Evolutionary conservation across 2,329 filamentous ascomycete genomes (phyloP).

Genomic region (Epicoccum sorghinum): DNA sequence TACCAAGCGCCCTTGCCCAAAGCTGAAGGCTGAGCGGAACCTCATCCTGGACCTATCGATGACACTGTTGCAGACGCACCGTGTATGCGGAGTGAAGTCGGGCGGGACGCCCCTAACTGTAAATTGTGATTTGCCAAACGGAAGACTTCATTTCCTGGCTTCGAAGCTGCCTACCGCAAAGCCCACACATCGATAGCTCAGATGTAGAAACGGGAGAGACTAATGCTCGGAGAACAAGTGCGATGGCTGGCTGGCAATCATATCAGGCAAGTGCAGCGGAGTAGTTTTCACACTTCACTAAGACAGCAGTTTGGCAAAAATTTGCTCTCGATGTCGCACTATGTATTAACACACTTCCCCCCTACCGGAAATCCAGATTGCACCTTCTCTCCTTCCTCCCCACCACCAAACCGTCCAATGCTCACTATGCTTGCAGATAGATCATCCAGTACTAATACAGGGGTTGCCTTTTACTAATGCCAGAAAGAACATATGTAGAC

Average conservation of each 20-base stretch:
- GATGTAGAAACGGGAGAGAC: not conserved
- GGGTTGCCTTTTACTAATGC: conserved; percentile 8
- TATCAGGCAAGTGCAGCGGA: no score
- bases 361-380: conserved; percentile 1
- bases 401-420: not conserved
- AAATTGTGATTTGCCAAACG: not conserved
- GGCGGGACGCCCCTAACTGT: not conserved
- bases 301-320: not conserved
- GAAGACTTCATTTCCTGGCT: not conserved
- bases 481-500: conserved; percentile 6
- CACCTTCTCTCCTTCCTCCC: not conserved
- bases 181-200: not conserved
- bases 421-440: conserved; percentile 7
- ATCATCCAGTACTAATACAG: conserved; percentile 13
- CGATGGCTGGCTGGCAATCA: no score
- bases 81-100: not conserved
- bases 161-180: not conserved
- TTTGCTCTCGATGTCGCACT: not conserved
- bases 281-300: not conserved
- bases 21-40: conserved; percentile 1
- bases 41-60: not conserved
- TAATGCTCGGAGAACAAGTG: no score
- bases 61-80: not conserved
- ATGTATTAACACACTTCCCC: not conserved
- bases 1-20: not conserved